Evolutionary conservation across 768 basidiomycete genomes (phyloP).

Genomic region (Russula sp.): DNA sequence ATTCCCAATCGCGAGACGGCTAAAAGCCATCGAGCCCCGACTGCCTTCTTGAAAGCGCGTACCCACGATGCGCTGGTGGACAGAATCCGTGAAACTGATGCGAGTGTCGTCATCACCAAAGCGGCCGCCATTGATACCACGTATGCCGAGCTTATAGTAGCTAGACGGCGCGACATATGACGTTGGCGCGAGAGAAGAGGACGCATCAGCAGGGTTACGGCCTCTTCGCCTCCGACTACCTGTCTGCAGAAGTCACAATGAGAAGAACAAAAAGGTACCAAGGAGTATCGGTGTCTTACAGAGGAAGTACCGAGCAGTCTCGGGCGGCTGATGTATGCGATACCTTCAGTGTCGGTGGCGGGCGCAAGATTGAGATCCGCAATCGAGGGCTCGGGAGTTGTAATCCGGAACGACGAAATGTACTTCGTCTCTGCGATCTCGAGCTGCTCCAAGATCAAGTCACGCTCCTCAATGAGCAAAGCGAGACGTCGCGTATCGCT

Average conservation of each 20-base stretch:
- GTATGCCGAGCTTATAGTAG: slow-evolving; percentile 69
- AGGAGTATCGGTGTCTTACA: slow-evolving; percentile 23
- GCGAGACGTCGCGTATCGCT: slow-evolving; percentile 69
- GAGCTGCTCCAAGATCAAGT: slow-evolving; percentile 69
- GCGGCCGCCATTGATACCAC: slow-evolving; percentile 54
- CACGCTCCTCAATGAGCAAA: slow-evolving; percentile 65
- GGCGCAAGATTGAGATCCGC: slow-evolving; percentile 43
- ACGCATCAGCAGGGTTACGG: slow-evolving; percentile 55
- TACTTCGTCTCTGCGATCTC: slow-evolving; percentile 78
- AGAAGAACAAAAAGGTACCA: neutral
- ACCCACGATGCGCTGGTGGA: slow-evolving; percentile 57
- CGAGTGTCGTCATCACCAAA: slow-evolving; percentile 42
- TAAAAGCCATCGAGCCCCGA: slow-evolving; percentile 50
- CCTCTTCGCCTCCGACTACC: slow-evolving; percentile 43
- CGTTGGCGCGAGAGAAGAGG: slow-evolving; percentile 66
- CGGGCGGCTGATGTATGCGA: slow-evolving; percentile 65
- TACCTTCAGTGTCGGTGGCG: slow-evolving; percentile 33
- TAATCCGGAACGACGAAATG: slow-evolving; percentile 66
- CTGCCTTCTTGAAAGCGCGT: slow-evolving; percentile 71
- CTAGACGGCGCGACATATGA: slow-evolving; percentile 76
- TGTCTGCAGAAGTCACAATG: slow-evolving; percentile 24
- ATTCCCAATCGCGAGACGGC: slow-evolving; percentile 56
- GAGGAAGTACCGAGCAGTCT: slow-evolving; percentile 40
- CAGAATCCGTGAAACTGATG: slow-evolving; percentile 48
- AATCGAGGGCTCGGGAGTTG: slow-evolving; percentile 68